Percentiles rank a stretch among this genome's conserved stretches.
phyloP scores from a whole-genome alignment of 2,329 filamentous ascomycete genomes.

The Aspergillus sp. region DNA sequence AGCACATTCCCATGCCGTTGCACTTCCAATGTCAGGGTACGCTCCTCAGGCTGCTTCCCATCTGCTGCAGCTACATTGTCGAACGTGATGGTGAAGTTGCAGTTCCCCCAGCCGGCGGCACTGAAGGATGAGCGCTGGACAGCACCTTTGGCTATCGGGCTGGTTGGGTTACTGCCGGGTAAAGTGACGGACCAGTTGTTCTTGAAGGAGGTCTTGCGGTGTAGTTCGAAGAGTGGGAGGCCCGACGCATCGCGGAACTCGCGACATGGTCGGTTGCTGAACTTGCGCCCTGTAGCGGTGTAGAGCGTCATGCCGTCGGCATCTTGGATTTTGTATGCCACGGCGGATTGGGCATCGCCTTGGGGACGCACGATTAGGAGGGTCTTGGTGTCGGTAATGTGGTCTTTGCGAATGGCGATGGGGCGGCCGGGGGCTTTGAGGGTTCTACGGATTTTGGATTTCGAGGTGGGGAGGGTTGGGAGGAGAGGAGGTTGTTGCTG shows the following conservation, averaged over 20 bases:
- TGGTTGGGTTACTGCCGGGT: constrained; percentile 22
- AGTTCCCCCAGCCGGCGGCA: constrained; percentile 13
- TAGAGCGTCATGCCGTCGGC: constrained; percentile 24
- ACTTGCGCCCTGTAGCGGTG: constrained; percentile 30
- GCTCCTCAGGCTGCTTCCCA: constrained; percentile 19
- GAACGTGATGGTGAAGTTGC: constrained; percentile 25
- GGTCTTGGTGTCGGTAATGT: constrained; percentile 24
- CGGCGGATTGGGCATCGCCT: constrained; percentile 19
- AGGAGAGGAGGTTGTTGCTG: constrained; percentile 4
- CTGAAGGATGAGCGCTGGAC: constrained; percentile 12
- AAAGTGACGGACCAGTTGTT: constrained; percentile 25
- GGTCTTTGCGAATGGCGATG: constrained; percentile 27
- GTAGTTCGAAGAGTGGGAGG: constrained; percentile 31
- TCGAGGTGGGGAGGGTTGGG: neutral
- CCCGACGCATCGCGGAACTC: constrained; percentile 33
- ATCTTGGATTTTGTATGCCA: constrained; percentile 22
- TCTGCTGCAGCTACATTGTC: constrained; percentile 25
- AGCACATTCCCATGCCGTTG: constrained; percentile 21
- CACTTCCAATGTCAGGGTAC: constrained; percentile 21
- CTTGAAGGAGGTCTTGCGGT: constrained; percentile 15
- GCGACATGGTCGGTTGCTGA: constrained; percentile 24
- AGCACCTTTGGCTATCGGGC: constrained; percentile 14
- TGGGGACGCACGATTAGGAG: constrained; percentile 24
- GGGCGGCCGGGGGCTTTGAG: constrained; percentile 19
- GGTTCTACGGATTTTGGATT: constrained; percentile 13